phyloP scores from a whole-genome alignment of 169 alveolate genomes.

The Haemoproteus tartakovskyi region DNA sequence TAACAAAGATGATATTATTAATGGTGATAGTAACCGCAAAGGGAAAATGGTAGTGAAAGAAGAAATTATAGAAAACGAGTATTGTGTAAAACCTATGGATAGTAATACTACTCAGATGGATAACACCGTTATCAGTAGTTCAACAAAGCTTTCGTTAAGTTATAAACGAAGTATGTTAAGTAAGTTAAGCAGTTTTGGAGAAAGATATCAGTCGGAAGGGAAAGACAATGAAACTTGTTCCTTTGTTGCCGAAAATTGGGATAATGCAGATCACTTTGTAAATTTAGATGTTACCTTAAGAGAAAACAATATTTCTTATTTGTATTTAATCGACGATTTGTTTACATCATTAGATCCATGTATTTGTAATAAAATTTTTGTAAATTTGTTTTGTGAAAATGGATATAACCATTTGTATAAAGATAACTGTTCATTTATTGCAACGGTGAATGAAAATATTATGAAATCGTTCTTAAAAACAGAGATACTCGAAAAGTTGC shows the following conservation, averaged over 20 bases:
- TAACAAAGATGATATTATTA: too few species aligned
- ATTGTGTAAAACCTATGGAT: not conserved
- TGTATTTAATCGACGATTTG: slow-evolving; percentile 65
- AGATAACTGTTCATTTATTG: not conserved
- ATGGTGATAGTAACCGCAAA: too few species aligned
- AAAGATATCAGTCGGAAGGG: too few species aligned
- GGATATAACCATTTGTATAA: slow-evolving; percentile 10
- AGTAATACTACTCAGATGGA: not conserved
- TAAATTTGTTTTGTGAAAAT: slow-evolving; percentile 66
- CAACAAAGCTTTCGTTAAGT: too few species aligned
- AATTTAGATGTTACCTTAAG: not conserved
- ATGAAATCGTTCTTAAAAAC: slow-evolving; percentile 5
- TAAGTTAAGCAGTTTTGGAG: too few species aligned
- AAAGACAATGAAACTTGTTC: too few species aligned
- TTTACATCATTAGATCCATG: slow-evolving; percentile 75
- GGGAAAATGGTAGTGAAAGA: too few species aligned
- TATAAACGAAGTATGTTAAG: too few species aligned
- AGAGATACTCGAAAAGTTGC: slow-evolving; percentile 5
- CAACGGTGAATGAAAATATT: slow-evolving; percentile 19
- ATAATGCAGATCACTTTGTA: not conserved
- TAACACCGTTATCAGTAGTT: not conserved
- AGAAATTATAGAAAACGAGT: slow-evolving; percentile 7
- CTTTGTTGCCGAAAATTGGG: too few species aligned
- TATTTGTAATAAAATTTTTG: slow-evolving; percentile 67
- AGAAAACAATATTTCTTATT: slow-evolving; percentile 13